Conservation (phyloP, 805 yeast species). For the Candida taoyuanica region DNA sequence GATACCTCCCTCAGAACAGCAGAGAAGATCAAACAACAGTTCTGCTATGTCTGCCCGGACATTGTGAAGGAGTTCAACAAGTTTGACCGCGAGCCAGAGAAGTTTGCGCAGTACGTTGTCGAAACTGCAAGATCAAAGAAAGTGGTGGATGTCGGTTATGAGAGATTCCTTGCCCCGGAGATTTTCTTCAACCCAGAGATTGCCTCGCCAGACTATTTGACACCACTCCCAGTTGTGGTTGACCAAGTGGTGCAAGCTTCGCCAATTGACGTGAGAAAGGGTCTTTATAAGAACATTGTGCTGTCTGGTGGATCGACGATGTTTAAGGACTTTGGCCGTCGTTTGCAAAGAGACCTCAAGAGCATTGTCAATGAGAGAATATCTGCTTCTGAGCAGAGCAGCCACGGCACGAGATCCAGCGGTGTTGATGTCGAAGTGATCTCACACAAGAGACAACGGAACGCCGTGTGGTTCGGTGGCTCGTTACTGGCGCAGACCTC, state of each 20-base stretch:
- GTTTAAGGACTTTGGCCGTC: slow-evolving; percentile 97
- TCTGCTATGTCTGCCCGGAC: slow-evolving; percentile 96
- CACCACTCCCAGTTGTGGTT: slow-evolving; percentile 94
- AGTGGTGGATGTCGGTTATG: slow-evolving; percentile 94
- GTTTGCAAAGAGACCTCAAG: slow-evolving; percentile 93
- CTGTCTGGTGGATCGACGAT: slow-evolving; percentile 97
- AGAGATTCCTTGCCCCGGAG: slow-evolving; percentile 97
- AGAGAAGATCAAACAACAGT: slow-evolving; percentile 93
- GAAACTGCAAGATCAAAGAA: slow-evolving; percentile 61
- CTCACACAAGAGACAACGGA: slow-evolving; percentile 93
- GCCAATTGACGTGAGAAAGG: slow-evolving; percentile 97
- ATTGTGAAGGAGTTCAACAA: slow-evolving; percentile 94
- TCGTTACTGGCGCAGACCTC: slow-evolving; percentile 94
- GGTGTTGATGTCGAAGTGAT: slow-evolving; percentile 98
- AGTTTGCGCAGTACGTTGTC: slow-evolving; percentile 88
- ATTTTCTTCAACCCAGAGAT: slow-evolving; percentile 98
- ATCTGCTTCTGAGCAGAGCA: slow-evolving; percentile 67
- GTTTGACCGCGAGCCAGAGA: slow-evolving; percentile 89
- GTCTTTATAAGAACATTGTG: slow-evolving; percentile 91
- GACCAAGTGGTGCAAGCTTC: slow-evolving; percentile 92
- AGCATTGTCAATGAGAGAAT: slow-evolving; percentile 85
- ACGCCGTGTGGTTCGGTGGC: slow-evolving; percentile 99
- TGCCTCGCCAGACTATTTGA: slow-evolving; percentile 88
- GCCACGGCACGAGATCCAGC: slow-evolving; percentile 60
- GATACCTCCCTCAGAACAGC: slow-evolving; percentile 95